Evolutionary conservation across 371 early-diverging fungal species (phyloP), one percentile per base, ranked within the genome.

Genomic region (Dentiscutata heterogama): DNA sequence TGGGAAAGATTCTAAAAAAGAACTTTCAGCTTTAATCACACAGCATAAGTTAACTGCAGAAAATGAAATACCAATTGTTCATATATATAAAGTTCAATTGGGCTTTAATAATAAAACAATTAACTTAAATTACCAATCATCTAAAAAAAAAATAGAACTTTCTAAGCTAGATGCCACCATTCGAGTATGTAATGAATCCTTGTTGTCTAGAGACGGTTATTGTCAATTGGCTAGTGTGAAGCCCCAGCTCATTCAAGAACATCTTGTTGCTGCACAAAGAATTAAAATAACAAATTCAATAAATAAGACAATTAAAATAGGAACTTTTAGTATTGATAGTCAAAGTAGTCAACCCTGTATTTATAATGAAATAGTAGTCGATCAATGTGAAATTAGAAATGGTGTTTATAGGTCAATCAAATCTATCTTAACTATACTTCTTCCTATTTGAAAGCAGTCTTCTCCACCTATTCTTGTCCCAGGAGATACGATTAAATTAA

Each of bases 101-200:
- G 42, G 42, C 22, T 68, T 68, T 68, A 68, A 68, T 68, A 42
- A 42, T 16, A 42, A 68, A 68, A 68, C 6, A 20, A 68, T 68
- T 42, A 68, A 14, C 10, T 64, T 64, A 29, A 64, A 14, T 54
- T 54, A 54, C 35, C 35, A 35, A 35, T 3, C 35, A 35, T 35
- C 3, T 54, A 54, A 54, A 16, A 5, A 54, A 54, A 54, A 64
- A 29, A 64, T n/a, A 29, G 64, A 64, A 64, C 64, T 22, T 29
- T 5, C 16, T 2, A 68, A 68, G 42, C 16, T 68, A 42, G 68
- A 68, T 42, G 46, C 68, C 42, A 42, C 18, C 42, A 42, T 68
- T 42, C 20, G 42, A 2, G 68, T 42, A 14, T 42, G 68, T 68
- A 2, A 68, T 68, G 39, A 68, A 18, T 68, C 68, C 14, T 68